phyloP scores from a whole-genome alignment of 306 rosid genomes.

The Geum urbanum region DNA sequence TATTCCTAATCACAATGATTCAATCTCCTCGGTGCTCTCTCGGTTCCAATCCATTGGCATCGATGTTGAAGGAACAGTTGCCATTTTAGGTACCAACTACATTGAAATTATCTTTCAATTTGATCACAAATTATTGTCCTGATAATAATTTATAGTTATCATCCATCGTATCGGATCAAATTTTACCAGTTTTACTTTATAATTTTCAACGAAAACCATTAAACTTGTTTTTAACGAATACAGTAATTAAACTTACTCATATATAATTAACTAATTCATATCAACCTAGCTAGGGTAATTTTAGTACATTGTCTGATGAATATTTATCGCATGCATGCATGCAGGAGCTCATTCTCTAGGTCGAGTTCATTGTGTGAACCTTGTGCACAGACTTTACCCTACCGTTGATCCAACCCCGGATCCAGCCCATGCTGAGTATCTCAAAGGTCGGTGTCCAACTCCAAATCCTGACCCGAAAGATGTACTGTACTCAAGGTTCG shows the following conservation, averaged over 20 bases:
- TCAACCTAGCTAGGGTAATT: no score
- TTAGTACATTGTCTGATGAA: no score
- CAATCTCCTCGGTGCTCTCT: constrained; percentile 54
- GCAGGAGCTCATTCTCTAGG: constrained; percentile 88
- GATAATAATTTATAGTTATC: no score
- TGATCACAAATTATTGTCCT: background rate
- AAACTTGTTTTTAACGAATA: no score
- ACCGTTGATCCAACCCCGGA: constrained; percentile 51
- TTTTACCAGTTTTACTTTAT: no score
- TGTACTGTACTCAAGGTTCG: constrained; percentile 57
- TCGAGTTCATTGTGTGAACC: constrained; percentile 61
- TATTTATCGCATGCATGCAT: background rate
- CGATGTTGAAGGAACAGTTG: constrained; percentile 66
- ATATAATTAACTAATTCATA: no score
- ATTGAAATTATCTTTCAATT: no score
- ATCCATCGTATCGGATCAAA: no score
- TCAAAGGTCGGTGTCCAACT: constrained; percentile 66
- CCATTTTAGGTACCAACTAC: constrained; percentile 57
- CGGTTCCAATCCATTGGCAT: constrained; percentile 66
- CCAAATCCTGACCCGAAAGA: constrained; percentile 53
- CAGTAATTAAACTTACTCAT: no score
- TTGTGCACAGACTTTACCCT: constrained; percentile 67
- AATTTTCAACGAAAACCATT: no score
- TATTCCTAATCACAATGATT: constrained; percentile 74
- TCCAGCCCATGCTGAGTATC: constrained; percentile 49